Evolutionary conservation across 225 moss, liverwort and hornwort species (phyloP).

Genomic region (Antitrichia curtipendula): DNA sequence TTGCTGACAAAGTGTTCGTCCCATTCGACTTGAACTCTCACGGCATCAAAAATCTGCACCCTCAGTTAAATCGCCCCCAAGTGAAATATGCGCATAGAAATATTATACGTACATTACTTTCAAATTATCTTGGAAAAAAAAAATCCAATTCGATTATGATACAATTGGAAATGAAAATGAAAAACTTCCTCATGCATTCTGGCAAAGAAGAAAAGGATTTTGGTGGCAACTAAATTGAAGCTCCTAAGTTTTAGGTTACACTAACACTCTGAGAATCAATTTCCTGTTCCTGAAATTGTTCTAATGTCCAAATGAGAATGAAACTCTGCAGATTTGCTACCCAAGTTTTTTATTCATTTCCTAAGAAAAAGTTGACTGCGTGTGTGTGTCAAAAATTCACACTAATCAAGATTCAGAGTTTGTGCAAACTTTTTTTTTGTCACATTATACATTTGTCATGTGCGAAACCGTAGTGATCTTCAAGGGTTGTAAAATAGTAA

Average conservation of each 20-base stretch:
- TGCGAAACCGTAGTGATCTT: background rate
- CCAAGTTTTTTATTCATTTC: too few relatives aligned
- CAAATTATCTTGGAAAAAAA: background rate
- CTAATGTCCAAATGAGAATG: background rate
- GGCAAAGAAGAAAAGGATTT: background rate
- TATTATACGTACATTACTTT: background rate
- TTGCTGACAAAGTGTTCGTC: conserved; percentile 51
- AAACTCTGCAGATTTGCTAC: background rate
- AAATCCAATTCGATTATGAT: background rate
- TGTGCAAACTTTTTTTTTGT: background rate
- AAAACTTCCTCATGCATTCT: background rate
- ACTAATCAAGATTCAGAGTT: background rate
- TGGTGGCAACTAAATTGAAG: background rate
- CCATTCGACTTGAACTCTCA: conserved; percentile 64
- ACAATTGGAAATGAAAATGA: too few relatives aligned
- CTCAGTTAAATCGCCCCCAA: background rate
- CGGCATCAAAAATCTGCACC: conserved; percentile 67
- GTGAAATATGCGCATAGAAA: background rate
- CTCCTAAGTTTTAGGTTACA: background rate
- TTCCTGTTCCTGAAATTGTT: background rate
- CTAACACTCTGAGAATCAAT: background rate
- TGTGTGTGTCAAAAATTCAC: background rate
- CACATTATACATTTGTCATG: background rate
- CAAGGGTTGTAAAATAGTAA: background rate
- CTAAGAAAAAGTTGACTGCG: background rate